Percentiles rank a stretch among this genome's conserved stretches.
phyloP scores from a whole-genome alignment of 2,329 filamentous ascomycete genomes.

The Curvularia hawaiiensis region DNA sequence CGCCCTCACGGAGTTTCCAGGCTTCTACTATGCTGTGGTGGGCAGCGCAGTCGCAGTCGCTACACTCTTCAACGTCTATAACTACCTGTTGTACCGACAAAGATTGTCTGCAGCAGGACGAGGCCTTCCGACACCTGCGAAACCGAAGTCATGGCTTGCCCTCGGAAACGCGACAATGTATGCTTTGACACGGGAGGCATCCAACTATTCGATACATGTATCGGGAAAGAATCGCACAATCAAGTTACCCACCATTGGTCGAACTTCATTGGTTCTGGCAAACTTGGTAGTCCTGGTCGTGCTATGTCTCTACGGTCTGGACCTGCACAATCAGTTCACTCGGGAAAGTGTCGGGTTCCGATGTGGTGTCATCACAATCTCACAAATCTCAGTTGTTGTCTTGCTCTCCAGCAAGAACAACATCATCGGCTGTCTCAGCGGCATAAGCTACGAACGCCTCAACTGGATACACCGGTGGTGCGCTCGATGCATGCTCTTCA shows the following conservation, averaged over 20 bases:
- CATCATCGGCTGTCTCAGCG: conserved; percentile 64
- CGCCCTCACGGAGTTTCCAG: conserved; percentile 54
- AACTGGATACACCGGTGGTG: conserved; percentile 79
- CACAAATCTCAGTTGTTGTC: conserved; percentile 62
- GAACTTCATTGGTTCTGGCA: conserved; percentile 47
- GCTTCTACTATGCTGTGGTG: conserved; percentile 60
- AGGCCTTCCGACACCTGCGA: conserved; percentile 54
- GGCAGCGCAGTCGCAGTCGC: conserved; percentile 53
- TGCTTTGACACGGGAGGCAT: conserved; percentile 60
- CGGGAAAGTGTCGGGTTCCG: conserved; percentile 64
- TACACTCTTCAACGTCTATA: conserved; percentile 53
- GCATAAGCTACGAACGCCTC: conserved; percentile 69
- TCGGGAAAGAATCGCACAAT: conserved; percentile 42
- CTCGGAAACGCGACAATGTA: conserved; percentile 58
- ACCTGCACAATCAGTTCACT: conserved; percentile 55
- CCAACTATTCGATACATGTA: conserved; percentile 53
- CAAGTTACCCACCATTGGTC: conserved; percentile 49
- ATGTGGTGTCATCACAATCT: conserved; percentile 58
- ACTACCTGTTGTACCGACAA: conserved; percentile 56
- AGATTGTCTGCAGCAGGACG: conserved; percentile 54
- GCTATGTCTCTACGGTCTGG: conserved; percentile 61
- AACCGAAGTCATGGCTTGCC: conserved; percentile 58
- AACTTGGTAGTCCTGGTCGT: conserved; percentile 60
- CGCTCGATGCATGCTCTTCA: conserved; percentile 70
- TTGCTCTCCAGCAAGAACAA: conserved; percentile 62